Percentiles rank a stretch among this genome's conserved stretches.
These are phyloP conservation scores for Colletotrichum sp. DNA, from an alignment of 2,329 filamentous ascomycete genomes.

Conservation along the genomic window DNA sequence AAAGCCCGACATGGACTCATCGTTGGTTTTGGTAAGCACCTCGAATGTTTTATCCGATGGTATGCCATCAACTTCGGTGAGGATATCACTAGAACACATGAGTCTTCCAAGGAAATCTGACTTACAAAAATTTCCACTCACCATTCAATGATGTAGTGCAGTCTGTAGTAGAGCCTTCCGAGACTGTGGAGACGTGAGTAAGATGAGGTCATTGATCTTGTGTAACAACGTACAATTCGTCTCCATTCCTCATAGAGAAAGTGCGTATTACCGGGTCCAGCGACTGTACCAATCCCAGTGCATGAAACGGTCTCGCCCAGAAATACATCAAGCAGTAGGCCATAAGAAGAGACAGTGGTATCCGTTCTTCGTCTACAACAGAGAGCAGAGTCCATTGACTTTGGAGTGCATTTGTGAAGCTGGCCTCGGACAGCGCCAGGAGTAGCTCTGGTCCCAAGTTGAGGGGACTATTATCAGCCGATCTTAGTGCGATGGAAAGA, in stretches of 20 bases:
- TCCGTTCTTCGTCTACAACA: background rate
- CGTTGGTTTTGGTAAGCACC: background rate
- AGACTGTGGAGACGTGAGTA: background rate
- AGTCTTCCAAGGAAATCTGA: background rate
- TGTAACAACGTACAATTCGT: background rate
- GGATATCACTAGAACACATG: background rate
- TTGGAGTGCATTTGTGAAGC: background rate
- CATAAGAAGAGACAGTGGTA: background rate
- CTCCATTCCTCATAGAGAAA: background rate
- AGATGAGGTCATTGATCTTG: background rate
- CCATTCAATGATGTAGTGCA: background rate
- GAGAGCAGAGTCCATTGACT: background rate
- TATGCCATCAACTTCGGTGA: background rate
- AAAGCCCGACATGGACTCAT: background rate
- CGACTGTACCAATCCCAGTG: background rate
- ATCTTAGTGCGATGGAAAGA: background rate
- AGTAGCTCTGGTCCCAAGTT: background rate
- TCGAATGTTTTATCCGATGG: background rate
- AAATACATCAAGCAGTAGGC: background rate
- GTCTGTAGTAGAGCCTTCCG: background rate
- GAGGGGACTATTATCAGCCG: background rate
- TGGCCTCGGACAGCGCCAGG: background rate
- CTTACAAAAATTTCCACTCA: background rate
- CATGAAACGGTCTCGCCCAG: conserved; percentile 1
- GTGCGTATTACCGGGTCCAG: background rate